Evolutionary conservation across 2,329 filamentous ascomycete genomes (phyloP).

Genomic region (Tolypocladium tundrense): DNA sequence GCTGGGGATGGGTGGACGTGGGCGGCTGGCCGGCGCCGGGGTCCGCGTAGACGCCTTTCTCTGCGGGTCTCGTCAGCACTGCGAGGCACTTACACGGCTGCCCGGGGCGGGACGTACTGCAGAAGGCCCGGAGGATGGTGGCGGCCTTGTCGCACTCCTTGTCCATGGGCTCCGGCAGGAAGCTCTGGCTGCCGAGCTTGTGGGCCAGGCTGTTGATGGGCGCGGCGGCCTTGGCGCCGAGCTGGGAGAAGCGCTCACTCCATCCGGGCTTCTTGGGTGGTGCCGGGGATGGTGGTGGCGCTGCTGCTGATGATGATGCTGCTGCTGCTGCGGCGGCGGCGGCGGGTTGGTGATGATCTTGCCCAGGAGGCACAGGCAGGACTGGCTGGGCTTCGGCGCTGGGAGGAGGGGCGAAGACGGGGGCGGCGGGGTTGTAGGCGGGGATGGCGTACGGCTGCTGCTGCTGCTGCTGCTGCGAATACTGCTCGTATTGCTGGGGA

Average conservation of each 20-base stretch:
- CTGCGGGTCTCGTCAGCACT: constrained; percentile 14
- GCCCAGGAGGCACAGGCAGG: not conserved
- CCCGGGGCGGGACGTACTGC: constrained; percentile 45
- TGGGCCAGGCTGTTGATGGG: constrained; percentile 77
- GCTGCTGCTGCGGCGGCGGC: not conserved
- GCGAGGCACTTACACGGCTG: no score
- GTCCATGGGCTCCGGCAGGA: constrained; percentile 77
- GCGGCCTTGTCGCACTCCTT: constrained; percentile 89
- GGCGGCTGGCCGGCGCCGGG: constrained; percentile 14
- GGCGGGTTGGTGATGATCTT: not conserved
- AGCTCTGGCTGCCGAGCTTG: constrained; percentile 72
- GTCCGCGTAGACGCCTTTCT: constrained; percentile 42
- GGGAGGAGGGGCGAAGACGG: constrained; percentile 19
- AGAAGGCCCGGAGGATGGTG: constrained; percentile 73
- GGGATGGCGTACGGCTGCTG: constrained; percentile 16
- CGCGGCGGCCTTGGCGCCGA: constrained; percentile 42
- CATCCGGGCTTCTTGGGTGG: constrained; percentile 10
- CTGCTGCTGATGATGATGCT: constrained; percentile 1
- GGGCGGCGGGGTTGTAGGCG: constrained; percentile 18
- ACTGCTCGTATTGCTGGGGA: no score
- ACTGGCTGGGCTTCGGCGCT: constrained; percentile 1
- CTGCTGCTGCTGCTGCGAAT: constrained; percentile 5
- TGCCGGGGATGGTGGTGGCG: not conserved
- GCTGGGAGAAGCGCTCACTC: constrained; percentile 19
- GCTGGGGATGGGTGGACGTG: constrained; percentile 20